Conservation (phyloP, 805 yeast species). For the Candida alai region DNA sequence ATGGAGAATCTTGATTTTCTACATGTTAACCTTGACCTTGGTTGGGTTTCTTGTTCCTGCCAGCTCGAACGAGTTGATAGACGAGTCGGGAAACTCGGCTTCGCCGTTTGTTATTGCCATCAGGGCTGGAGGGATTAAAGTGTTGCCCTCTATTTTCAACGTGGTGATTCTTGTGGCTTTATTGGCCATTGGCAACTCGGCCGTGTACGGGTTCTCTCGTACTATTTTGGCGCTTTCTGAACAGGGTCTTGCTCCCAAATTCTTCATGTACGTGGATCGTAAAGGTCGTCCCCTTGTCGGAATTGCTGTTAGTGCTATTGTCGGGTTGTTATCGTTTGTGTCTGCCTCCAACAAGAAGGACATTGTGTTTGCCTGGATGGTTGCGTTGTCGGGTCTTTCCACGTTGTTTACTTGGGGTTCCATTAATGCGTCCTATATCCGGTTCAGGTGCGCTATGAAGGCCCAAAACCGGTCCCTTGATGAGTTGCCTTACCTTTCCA, state of each 20-base stretch:
- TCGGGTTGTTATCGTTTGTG: slow-evolving; percentile 38
- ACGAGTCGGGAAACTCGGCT: slow-evolving; percentile 24
- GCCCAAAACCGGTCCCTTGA: slow-evolving; percentile 36
- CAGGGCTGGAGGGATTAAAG: slow-evolving; percentile 37
- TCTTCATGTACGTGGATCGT: slow-evolving; percentile 35
- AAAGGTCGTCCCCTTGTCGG: slow-evolving; percentile 40
- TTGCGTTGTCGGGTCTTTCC: slow-evolving; percentile 33
- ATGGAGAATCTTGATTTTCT: slow-evolving; percentile 38
- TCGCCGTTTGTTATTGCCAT: slow-evolving; percentile 44
- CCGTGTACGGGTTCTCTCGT: slow-evolving; percentile 42
- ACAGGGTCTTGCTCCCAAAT: slow-evolving; percentile 37
- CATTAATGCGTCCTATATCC: slow-evolving; percentile 27
- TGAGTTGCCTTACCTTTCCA: slow-evolving; percentile 52
- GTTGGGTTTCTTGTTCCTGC: slow-evolving; percentile 39
- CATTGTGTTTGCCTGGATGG: slow-evolving; percentile 34
- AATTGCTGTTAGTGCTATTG: slow-evolving; percentile 26
- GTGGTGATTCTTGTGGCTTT: slow-evolving; percentile 39
- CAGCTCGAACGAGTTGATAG: slow-evolving; percentile 21
- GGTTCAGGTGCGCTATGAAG: slow-evolving; percentile 30
- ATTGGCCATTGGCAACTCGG: slow-evolving; percentile 41
- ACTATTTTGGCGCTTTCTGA: slow-evolving; percentile 37
- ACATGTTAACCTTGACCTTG: slow-evolving; percentile 38
- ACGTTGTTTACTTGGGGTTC: slow-evolving; percentile 36
- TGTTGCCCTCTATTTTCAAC: slow-evolving; percentile 40
- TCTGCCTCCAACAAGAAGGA: slow-evolving; percentile 36